Base-by-base conservation (phyloP, 208 protist genomes). In the Hexamita inflata region DNA sequence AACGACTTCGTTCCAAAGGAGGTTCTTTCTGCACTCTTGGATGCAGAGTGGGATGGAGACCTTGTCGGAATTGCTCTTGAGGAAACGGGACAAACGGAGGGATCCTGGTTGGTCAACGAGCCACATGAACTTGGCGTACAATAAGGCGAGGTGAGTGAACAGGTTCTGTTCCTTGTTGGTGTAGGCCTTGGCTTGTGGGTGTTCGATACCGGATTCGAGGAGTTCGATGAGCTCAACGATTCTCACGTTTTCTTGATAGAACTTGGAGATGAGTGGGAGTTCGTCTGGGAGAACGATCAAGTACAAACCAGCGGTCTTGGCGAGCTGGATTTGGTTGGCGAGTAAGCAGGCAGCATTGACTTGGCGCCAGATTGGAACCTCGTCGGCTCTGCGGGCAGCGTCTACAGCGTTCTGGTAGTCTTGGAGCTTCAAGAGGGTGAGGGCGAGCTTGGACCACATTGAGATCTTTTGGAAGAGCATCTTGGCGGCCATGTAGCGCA, bases 21-120 rank as follows among this genome's bases (percentile, higher is more conserved):
- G 86, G 81, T 95, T 90, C 53, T 89, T 78, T 78, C 94, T 87
- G 81, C 92, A 95, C 29, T 83, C 86, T 53, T 85, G 76, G 65
- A 97, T 89, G 80, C 99, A 85, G 82, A 94, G 95, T 80, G 94
- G 92, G 45, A 94, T 93, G 85, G 96, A 97, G 76, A 98, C 87
- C 76, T 91, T 88, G 60, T 86, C 88, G 38, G 89, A 89, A 86
- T 92, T 96, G 74, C 93, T 86, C 81, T 98, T 96, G 40, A 99
- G 84, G 85, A 98, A 93, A 79, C 98, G 95, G 85, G 97, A 88
- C 19, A 99, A 87, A 83, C 97, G 97, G 76, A 96, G 91, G n/a
- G 92, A 92, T 76, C 64, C 58, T 24, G 38, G 4, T 24, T 7
- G 11, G n/a, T 38, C 30, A n/a, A 49, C 64, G 42, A 45, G 15